These are phyloP conservation scores for Wickerhamomyces sp. DNA, from an alignment of 1,139 yeast genomes.

Conservation along the genomic window DNA sequence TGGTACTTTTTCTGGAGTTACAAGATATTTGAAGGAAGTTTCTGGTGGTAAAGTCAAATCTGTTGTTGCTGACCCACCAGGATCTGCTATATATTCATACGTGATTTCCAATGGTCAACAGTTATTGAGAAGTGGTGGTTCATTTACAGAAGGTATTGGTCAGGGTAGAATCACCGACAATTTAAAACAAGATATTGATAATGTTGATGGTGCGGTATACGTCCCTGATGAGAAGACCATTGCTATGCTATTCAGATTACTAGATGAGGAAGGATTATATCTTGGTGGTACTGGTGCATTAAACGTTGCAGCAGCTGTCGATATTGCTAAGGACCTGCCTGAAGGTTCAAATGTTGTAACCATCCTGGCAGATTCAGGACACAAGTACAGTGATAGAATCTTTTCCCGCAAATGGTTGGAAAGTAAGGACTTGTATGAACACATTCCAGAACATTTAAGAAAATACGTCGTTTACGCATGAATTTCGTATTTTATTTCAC, in stretches of 20 bases:
- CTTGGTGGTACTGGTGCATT: conserved; percentile 87
- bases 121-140: conserved; percentile 65
- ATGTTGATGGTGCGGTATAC: conserved; percentile 63
- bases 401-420: conserved; percentile 77
- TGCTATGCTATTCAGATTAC: conserved; percentile 72
- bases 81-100: conserved; percentile 77
- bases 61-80: conserved; percentile 90
- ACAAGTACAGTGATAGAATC: conserved; percentile 76
- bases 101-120: conserved; percentile 62
- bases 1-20: conserved; percentile 82
- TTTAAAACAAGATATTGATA: conserved; percentile 63
- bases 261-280: conserved; percentile 87
- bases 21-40: conserved; percentile 67
- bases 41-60: conserved; percentile 55
- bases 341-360: conserved; percentile 83
- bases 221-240: conserved; percentile 68
- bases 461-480: conserved; percentile 49
- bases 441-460: conserved; percentile 64
- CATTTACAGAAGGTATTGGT: conserved; percentile 94
- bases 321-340: conserved; percentile 71
- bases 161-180: conserved; percentile 90
- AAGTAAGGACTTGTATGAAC: conserved; percentile 58
- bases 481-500: no score
- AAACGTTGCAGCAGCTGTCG: conserved; percentile 77
- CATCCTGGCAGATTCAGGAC: conserved; percentile 82